phyloP scores from a whole-genome alignment of 1,139 yeast species.

The Candida sp. region DNA sequence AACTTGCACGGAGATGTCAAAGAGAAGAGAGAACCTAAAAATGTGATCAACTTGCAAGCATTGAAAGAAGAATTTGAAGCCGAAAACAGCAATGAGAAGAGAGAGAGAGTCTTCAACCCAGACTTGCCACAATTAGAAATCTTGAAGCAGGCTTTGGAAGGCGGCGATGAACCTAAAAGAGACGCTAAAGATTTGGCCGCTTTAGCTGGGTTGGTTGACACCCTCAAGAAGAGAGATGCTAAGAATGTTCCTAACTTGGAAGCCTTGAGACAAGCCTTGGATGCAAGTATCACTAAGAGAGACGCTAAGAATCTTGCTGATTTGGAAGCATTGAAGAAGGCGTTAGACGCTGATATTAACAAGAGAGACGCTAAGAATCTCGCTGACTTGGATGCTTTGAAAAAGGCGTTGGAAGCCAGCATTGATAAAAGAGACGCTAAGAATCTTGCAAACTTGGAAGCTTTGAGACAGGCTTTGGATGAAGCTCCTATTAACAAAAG shows the following conservation, averaged over 20 bases:
- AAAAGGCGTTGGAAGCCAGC: no score
- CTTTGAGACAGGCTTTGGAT: no score
- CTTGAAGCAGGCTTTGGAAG: slow-evolving; percentile 6
- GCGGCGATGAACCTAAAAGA: slow-evolving; percentile 16
- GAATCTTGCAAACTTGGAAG: no score
- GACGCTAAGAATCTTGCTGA: slow-evolving; percentile 29
- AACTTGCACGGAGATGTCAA: slow-evolving; percentile 6
- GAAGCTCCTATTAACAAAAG: slow-evolving; percentile 16
- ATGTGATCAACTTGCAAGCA: neutral
- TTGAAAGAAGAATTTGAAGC: neutral
- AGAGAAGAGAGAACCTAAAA: slow-evolving; percentile 8
- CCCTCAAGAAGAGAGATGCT: slow-evolving; percentile 19
- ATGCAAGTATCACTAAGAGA: slow-evolving; percentile 13
- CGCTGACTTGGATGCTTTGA: no score
- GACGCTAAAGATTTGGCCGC: slow-evolving; percentile 23
- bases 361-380: no score
- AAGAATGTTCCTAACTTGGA: slow-evolving; percentile 22
- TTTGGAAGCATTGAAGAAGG: no score
- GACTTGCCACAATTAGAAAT: slow-evolving; percentile 15
- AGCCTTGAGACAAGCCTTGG: slow-evolving; percentile 4
- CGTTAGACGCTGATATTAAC: no score
- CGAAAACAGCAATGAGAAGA: slow-evolving; percentile 7
- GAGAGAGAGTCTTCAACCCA: neutral
- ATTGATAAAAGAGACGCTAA: no score
- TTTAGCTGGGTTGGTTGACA: slow-evolving; percentile 7